Percentiles rank a stretch among this genome's conserved stretches.
phyloP scores from a whole-genome alignment of 139 green algal genomes.

The Gonium pectorale region DNA sequence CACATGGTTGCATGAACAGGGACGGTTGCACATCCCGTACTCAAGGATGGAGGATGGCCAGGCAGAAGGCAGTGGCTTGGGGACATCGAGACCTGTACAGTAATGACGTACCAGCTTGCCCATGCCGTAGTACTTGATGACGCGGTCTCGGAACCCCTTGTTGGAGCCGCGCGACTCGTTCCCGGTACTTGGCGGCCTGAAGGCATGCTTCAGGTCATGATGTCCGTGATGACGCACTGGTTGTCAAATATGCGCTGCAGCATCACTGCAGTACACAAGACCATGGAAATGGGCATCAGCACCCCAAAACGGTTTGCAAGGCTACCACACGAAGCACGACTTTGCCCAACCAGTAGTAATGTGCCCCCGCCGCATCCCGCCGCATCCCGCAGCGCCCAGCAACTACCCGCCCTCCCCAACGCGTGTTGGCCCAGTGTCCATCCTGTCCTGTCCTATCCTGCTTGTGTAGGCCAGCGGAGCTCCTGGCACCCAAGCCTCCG shows the following conservation, averaged over 20 bases:
- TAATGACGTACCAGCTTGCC: neutral
- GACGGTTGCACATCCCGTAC: neutral
- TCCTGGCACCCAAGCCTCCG: too few relatives aligned
- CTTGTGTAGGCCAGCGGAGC: too few relatives aligned
- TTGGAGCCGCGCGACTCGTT: slow-evolving; percentile 4
- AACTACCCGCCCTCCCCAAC: too few relatives aligned
- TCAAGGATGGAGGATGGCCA: neutral
- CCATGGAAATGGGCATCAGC: slow-evolving; percentile 6
- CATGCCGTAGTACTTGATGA: neutral
- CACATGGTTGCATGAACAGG: neutral
- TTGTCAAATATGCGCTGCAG: neutral
- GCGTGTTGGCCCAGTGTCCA: too few relatives aligned
- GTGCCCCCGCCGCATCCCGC: neutral
- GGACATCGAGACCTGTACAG: neutral
- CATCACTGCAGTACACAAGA: neutral
- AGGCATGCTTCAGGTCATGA: neutral
- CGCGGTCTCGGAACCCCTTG: neutral
- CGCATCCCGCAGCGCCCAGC: neutral
- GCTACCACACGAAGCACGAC: neutral
- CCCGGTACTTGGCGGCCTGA: neutral
- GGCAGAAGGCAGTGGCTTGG: neutral
- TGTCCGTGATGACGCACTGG: neutral
- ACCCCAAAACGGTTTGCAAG: neutral
- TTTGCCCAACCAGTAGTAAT: neutral
- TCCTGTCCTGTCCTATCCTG: too few relatives aligned